phyloP scores from a whole-genome alignment of 1,284 basidiomycete species.

The Moesziomyces globuligerus region DNA sequence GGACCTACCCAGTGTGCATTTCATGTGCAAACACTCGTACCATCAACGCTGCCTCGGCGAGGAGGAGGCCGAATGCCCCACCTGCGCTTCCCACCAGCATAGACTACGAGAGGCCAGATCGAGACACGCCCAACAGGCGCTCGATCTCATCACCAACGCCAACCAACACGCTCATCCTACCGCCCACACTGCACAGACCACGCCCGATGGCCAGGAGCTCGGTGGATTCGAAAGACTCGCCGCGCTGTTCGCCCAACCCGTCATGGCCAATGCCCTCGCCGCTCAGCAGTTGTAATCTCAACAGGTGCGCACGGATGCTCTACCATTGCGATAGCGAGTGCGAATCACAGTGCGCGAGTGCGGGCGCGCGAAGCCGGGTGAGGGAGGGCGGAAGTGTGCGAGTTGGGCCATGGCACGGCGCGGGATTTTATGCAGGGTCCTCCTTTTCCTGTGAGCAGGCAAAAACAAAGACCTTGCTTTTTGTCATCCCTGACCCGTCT shows the following conservation, averaged over 20 bases:
- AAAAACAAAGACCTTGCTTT: too few species aligned
- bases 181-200: not conserved
- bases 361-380: not conserved
- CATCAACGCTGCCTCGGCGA: slow-evolving; percentile 74
- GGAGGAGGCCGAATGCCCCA: slow-evolving; percentile 79
- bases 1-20: slow-evolving; percentile 91
- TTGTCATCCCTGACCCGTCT: too few species aligned
- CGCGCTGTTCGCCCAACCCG: slow-evolving; percentile 26
- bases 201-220: not conserved
- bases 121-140: slow-evolving; percentile 3
- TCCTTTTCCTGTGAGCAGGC: too few species aligned
- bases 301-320: too few species aligned
- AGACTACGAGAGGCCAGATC: slow-evolving; percentile 80
- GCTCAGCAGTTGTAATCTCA: slow-evolving; percentile 6
- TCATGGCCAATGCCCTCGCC: slow-evolving; percentile 25
- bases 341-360: too few species aligned
- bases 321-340: too few species aligned
- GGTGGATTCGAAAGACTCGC: slow-evolving; percentile 44
- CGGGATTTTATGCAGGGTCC: too few species aligned
- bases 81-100: slow-evolving; percentile 85
- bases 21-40: slow-evolving; percentile 98
- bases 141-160: slow-evolving; percentile 2
- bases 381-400: not conserved
- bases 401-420: slow-evolving; percentile 17
- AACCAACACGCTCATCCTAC: not conserved